These are phyloP conservation scores for Aspergillus heteromorphus DNA, from an alignment of 495 filamentous ascomycete species.

Conservation along the genomic window DNA sequence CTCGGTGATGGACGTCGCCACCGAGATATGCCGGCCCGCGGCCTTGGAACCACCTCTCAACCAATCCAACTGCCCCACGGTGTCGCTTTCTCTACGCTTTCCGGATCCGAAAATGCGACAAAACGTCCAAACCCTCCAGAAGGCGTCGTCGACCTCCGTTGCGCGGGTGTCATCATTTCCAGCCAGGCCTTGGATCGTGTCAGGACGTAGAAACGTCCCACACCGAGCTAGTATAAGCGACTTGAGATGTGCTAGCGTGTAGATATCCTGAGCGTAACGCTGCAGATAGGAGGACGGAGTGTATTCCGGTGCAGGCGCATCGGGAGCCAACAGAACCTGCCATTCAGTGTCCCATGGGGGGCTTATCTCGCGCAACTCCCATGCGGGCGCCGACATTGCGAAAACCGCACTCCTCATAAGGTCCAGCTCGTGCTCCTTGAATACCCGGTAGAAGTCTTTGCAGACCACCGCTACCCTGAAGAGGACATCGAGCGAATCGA, in stretches of 20 bases:
- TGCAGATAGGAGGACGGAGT: conserved; percentile 52
- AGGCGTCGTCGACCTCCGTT: conserved; percentile 56
- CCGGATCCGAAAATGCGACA: conserved; percentile 60
- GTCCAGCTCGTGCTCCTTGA: conserved; percentile 53
- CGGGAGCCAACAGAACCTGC: conserved; percentile 37
- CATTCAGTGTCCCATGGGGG: conserved; percentile 47
- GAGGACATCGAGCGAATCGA: conserved; percentile 52
- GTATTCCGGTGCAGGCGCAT: conserved; percentile 50
- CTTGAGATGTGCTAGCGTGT: conserved; percentile 55
- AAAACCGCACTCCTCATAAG: conserved; percentile 52
- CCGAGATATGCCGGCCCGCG: conserved; percentile 26
- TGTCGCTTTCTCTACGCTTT: conserved; percentile 55
- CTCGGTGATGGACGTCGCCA: conserved; percentile 32
- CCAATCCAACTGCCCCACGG: conserved; percentile 62
- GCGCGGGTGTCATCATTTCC: conserved; percentile 45
- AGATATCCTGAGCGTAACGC: conserved; percentile 53
- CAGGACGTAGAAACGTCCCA: conserved; percentile 51
- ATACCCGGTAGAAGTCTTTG: conserved; percentile 54
- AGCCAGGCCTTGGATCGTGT: conserved; percentile 52
- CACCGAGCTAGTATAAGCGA: conserved; percentile 56
- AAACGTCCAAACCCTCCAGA: conserved; percentile 68
- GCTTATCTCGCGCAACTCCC: conserved; percentile 61
- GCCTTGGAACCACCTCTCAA: conserved; percentile 53
- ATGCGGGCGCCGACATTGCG: conserved; percentile 57
- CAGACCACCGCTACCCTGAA: conserved; percentile 53